Conservation (phyloP, 2,329 filamentous ascomycete species). For the Verticillium isaacii region DNA sequence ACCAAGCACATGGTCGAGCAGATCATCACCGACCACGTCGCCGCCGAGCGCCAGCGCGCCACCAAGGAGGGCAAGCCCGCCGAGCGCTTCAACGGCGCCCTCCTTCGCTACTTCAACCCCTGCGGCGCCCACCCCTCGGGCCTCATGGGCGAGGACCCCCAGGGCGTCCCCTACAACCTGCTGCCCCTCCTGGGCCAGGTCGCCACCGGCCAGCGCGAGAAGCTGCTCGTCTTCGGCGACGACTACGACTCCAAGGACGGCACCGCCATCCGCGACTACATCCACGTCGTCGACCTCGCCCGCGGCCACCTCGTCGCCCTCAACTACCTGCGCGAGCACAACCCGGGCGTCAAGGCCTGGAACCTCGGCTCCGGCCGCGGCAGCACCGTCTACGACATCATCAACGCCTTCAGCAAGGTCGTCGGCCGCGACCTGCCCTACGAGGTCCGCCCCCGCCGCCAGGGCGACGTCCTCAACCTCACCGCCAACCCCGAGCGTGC, state of each 20-base stretch:
- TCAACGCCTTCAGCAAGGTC: slow-evolving; percentile 85
- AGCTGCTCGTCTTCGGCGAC: slow-evolving; percentile 90
- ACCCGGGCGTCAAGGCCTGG: slow-evolving; percentile 91
- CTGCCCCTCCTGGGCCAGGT: slow-evolving; percentile 93
- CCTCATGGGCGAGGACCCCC: slow-evolving; percentile 96
- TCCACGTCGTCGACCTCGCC: slow-evolving; percentile 89
- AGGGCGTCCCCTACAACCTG: slow-evolving; percentile 93
- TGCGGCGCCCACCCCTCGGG: slow-evolving; percentile 91
- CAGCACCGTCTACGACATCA: slow-evolving; percentile 95
- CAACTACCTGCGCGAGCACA: slow-evolving; percentile 77
- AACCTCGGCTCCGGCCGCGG: slow-evolving; percentile 93
- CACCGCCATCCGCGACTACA: slow-evolving; percentile 95
- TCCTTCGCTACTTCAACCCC: slow-evolving; percentile 97
- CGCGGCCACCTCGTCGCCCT: slow-evolving; percentile 83
- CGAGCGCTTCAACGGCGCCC: slow-evolving; percentile 85
- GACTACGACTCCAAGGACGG: slow-evolving; percentile 90
- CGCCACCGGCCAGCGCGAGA: slow-evolving; percentile 89
- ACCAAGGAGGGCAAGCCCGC: slow-evolving; percentile 73
- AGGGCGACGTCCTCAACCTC: slow-evolving; percentile 89
- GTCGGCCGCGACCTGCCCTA: slow-evolving; percentile 85
- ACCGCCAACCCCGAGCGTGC: slow-evolving; percentile 87
- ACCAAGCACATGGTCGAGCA: slow-evolving; percentile 91
- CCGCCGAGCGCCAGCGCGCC: slow-evolving; percentile 77
- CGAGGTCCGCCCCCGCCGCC: slow-evolving; percentile 75
- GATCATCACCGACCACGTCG: slow-evolving; percentile 87